Conservation (phyloP, 129 eudicot species). For the Helichrysum umbraculigerum region DNA sequence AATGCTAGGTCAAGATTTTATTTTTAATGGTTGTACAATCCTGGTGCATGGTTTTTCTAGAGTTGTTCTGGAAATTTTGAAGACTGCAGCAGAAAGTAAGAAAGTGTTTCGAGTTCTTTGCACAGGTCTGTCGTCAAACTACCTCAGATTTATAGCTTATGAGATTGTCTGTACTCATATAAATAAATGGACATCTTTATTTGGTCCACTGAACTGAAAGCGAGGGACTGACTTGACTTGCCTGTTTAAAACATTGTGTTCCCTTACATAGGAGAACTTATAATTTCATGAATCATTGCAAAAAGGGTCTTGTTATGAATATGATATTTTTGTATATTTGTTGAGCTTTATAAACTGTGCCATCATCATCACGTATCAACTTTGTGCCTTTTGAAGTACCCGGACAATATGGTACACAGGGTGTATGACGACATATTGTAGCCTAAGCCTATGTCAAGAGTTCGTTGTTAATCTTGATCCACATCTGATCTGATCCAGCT, state of each 20-base stretch:
- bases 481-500: neutral
- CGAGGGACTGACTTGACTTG: neutral
- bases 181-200: neutral
- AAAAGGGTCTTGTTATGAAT: no score
- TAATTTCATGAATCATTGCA: no score
- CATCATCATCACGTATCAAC: neutral
- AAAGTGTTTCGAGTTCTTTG: constrained; percentile 85
- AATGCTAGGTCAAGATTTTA: constrained; percentile 91
- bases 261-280: neutral
- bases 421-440: neutral
- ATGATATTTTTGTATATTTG: no score
- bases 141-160: neutral
- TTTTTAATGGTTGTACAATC: constrained; percentile 97
- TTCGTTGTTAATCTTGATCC: neutral
- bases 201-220: neutral
- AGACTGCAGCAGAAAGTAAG: constrained; percentile 76
- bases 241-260: neutral
- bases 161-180: neutral
- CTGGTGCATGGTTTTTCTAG: constrained; percentile 97
- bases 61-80: constrained; percentile 85
- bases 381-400: neutral
- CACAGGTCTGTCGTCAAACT: constrained; percentile 62
- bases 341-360: neutral
- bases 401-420: neutral
- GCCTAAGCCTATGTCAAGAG: neutral